Conservation (phyloP, 2,329 filamentous ascomycete species). For the Ascocoryne sarcoides region DNA sequence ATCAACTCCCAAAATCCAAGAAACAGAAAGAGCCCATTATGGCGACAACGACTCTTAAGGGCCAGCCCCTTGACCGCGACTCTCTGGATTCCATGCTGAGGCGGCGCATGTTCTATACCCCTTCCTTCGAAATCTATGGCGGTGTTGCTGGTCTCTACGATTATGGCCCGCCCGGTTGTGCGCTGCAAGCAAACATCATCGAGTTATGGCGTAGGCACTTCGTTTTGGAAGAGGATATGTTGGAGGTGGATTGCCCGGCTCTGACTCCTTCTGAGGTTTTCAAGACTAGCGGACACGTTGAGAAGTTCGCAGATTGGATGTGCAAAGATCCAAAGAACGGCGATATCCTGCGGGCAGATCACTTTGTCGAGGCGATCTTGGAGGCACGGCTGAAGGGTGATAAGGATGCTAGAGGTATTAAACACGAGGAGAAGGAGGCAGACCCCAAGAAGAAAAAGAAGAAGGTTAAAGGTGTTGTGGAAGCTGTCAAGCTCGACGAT, state of each 20-base stretch:
- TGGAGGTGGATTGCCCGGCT: conserved; percentile 76
- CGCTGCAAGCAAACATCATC: conserved; percentile 60
- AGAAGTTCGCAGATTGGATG: conserved; percentile 95
- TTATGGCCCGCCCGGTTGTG: conserved; percentile 62
- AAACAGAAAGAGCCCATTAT: conserved; percentile 35
- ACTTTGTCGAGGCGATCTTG: conserved; percentile 90
- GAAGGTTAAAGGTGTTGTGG: conserved; percentile 68
- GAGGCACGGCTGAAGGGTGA: conserved; percentile 81
- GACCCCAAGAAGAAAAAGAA: conserved; percentile 73
- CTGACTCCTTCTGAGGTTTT: conserved; percentile 88
- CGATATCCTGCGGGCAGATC: conserved; percentile 92
- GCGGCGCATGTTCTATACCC: conserved; percentile 88
- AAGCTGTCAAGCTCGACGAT: conserved; percentile 80
- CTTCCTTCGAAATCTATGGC: conserved; percentile 91
- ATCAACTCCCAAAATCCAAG: conserved; percentile 28
- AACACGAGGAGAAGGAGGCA: conserved; percentile 68
- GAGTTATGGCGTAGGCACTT: conserved; percentile 69
- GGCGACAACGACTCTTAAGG: conserved; percentile 71
- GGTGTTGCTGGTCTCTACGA: conserved; percentile 74
- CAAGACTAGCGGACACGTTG: conserved; percentile 93
- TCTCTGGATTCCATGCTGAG: conserved; percentile 78
- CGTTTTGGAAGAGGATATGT: conserved; percentile 65
- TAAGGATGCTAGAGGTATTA: conserved; percentile 83
- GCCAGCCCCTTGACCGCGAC: conserved; percentile 77
- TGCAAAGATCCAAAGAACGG: conserved; percentile 97